Conservation (phyloP, 78 protist genomes). For the Anaeramoeba ignava region DNA sequence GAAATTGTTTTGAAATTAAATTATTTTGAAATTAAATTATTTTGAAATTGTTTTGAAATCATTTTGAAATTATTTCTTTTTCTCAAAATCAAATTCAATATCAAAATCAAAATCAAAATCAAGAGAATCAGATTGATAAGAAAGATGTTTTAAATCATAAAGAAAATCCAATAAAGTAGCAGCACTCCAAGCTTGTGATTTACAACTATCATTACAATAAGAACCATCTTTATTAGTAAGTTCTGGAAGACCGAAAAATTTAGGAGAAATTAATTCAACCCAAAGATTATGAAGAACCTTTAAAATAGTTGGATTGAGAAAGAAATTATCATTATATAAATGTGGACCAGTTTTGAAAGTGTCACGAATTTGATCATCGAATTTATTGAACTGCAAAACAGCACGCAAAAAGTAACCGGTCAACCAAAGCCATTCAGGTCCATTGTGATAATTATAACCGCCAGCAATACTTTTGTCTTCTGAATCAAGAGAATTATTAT, state of each 20-base stretch:
- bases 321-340: background rate
- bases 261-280: background rate
- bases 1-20: too few species aligned
- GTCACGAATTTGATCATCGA: background rate
- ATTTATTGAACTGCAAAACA: background rate
- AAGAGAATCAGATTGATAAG: too few species aligned
- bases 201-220: conserved; percentile 5
- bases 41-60: too few species aligned
- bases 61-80: too few species aligned
- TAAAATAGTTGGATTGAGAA: background rate
- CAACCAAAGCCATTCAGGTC: conserved; percentile 65
- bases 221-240: conserved; percentile 40
- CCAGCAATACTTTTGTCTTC: conserved; percentile 36
- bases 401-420: conserved; percentile 47
- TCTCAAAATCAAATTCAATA: too few species aligned
- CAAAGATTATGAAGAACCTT: background rate
- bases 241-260: conserved; percentile 47
- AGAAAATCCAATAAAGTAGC: conserved; percentile 1
- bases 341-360: background rate
- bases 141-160: conserved; percentile 1
- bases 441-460: conserved; percentile 68
- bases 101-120: too few species aligned
- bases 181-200: conserved; percentile 10
- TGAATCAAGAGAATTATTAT: conserved; percentile 54
- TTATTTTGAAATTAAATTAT: too few species aligned